Percentiles rank a stretch among this genome's conserved stretches.
These are phyloP conservation scores for Pilatotrama ljubarskyi DNA, from an alignment of 768 basidiomycete genomes.

Conservation along the genomic window DNA sequence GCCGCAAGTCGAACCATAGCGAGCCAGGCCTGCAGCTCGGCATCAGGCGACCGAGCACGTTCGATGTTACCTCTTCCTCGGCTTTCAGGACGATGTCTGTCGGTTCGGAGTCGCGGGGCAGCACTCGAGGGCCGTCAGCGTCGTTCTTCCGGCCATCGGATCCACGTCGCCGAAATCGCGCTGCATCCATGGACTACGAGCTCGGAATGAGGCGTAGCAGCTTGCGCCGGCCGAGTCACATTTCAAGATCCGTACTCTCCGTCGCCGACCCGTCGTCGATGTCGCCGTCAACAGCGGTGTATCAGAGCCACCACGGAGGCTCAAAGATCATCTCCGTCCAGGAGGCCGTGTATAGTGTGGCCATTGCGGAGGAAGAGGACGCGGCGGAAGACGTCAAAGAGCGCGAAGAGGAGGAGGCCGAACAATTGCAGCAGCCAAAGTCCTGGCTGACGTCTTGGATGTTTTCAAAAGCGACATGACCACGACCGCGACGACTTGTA, in stretches of 20 bases:
- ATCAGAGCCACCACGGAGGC: constrained; percentile 19
- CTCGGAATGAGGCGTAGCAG: constrained; percentile 15
- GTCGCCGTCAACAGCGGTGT: not conserved
- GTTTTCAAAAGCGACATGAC: constrained; percentile 42
- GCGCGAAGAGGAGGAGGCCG: constrained; percentile 54
- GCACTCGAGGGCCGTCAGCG: not conserved
- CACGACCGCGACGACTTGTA: constrained; percentile 15
- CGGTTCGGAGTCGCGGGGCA: constrained; percentile 5
- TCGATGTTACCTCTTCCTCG: constrained; percentile 12
- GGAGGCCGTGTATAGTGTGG: constrained; percentile 66
- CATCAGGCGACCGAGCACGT: constrained; percentile 18
- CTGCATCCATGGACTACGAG: constrained; percentile 26
- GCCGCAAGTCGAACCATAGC: constrained; percentile 38
- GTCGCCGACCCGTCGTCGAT: constrained; percentile 8
- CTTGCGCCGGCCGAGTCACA: not conserved
- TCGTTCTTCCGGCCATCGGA: constrained; percentile 17
- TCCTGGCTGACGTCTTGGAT: constrained; percentile 71
- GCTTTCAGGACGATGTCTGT: constrained; percentile 15
- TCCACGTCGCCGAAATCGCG: constrained; percentile 23
- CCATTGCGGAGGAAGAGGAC: constrained; percentile 67
- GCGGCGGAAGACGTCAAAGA: constrained; percentile 53
- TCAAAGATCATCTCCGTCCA: constrained; percentile 48
- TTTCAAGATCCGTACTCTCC: constrained; percentile 23
- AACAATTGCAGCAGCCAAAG: constrained; percentile 44
- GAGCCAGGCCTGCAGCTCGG: constrained; percentile 4